Percentiles rank a stretch among this genome's conserved stretches.
phyloP scores from a whole-genome alignment of 345 rosid genomes.

The Populus ilicifolia region DNA sequence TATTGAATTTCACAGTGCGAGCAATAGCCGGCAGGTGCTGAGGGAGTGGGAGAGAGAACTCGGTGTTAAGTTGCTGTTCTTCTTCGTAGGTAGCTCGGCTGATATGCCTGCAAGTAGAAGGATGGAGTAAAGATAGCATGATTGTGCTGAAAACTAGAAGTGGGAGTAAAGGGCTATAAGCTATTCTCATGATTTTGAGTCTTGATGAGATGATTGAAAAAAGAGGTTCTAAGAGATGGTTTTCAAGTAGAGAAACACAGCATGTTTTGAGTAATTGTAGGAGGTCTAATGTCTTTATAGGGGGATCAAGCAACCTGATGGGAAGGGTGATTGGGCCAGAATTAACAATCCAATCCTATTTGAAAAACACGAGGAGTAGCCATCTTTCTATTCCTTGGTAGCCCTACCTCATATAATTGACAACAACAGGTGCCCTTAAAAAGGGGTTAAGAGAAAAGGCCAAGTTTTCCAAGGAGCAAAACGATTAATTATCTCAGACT shows the following conservation, averaged over 20 bases:
- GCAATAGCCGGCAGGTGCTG: slow-evolving; percentile 13
- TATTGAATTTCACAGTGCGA: not conserved
- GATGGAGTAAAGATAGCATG: slow-evolving; percentile 21
- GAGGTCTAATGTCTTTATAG: slow-evolving; percentile 1
- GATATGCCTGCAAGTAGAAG: slow-evolving; percentile 23
- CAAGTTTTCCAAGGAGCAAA: not conserved
- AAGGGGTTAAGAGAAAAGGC: not conserved
- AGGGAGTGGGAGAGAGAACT: slow-evolving; percentile 13
- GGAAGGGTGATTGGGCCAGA: not conserved
- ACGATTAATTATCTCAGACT: not conserved
- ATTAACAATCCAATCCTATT: not conserved
- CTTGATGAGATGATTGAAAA: not conserved
- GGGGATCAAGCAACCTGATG: not conserved
- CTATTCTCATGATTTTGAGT: slow-evolving; percentile 20
- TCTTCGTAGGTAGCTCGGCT: slow-evolving; percentile 1
- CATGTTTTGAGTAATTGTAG: not conserved
- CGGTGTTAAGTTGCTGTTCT: slow-evolving; percentile 6
- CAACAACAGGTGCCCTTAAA: not conserved
- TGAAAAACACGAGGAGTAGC: not conserved
- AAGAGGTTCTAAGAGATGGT: not conserved
- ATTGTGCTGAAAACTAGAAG: slow-evolving; percentile 15
- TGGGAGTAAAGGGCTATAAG: slow-evolving; percentile 5
- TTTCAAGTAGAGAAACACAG: not conserved
- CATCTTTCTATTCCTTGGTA: not conserved
- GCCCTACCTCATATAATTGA: not conserved